Evolutionary conservation across 75 land plant genomes (phyloP).

Genomic region (Pinus albicaulis): DNA sequence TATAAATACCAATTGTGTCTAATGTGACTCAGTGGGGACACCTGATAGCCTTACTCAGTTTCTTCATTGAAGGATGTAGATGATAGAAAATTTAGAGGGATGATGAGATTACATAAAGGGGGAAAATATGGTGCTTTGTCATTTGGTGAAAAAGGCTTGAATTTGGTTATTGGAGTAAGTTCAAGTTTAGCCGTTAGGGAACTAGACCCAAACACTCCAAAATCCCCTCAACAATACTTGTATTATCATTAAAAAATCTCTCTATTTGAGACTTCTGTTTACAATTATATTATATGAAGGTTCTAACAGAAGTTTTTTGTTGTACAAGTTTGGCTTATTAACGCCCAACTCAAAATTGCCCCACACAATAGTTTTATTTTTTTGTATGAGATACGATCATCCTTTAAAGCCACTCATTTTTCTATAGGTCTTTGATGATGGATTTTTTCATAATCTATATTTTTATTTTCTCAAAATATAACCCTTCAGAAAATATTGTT

Average conservation of each 20-base stretch:
- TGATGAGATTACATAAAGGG: slow-evolving; percentile 24
- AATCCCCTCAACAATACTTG: slow-evolving; percentile 19
- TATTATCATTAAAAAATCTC: not conserved
- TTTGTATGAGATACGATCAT: too few relatives aligned
- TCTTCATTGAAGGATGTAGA: slow-evolving; percentile 48
- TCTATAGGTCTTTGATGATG: too few relatives aligned
- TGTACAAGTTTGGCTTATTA: too few relatives aligned
- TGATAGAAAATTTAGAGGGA: slow-evolving; percentile 37
- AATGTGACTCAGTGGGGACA: slow-evolving; percentile 50
- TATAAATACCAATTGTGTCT: slow-evolving; percentile 46
- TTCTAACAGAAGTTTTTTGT: too few relatives aligned
- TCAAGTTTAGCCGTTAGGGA: slow-evolving; percentile 5
- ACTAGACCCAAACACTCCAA: slow-evolving; percentile 14
- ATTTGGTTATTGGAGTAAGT: slow-evolving; percentile 14
- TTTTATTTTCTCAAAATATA: too few relatives aligned
- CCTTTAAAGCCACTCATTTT: too few relatives aligned
- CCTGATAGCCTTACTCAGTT: slow-evolving; percentile 34
- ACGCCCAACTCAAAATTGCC: too few relatives aligned
- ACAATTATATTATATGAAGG: too few relatives aligned
- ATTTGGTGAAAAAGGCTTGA: not conserved
- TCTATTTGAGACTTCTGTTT: too few relatives aligned
- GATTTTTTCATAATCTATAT: too few relatives aligned
- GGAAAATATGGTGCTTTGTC: not conserved
- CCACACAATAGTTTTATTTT: too few relatives aligned
- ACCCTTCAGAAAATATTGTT: too few relatives aligned